Evolutionary conservation across 768 basidiomycete species (phyloP), one percentile per base, ranked within the genome.

Genomic region (Serendipita indica): DNA sequence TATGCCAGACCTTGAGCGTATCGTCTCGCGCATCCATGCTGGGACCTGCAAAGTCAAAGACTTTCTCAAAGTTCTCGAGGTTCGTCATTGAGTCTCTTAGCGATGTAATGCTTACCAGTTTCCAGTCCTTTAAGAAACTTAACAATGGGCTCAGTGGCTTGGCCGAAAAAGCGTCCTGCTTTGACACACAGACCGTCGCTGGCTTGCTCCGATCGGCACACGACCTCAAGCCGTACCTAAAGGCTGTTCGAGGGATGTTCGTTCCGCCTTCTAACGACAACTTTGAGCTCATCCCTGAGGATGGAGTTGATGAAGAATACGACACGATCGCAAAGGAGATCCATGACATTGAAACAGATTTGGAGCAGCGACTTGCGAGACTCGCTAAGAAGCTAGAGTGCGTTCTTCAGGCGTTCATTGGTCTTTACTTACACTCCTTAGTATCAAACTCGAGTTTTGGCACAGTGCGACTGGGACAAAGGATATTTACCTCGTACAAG

Each of bases 11-110:
- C 77, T 94, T 6, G 90, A 98, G 67, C 87, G 96, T 13, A 81
- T 96, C 60, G 83, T 99, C 7, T 92, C 92, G 10, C 84, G 96
- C 34, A 86, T 98, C 58, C 96, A 98, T 66, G 93, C 93, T 12
- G 90, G 86, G 67, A 87, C 82, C 60, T 89, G 89, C 71, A 84
- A 80, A 68, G 80, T 92, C 61, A 81, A 77, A 63, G 90, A 96
- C 65, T 99, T 99, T 68, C 68, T 85, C 62, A 88, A 83, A 67
- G 86, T 94, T 22, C 75, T 96, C 7, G 71, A 72, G 45, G 91
- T 92, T 67, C 62, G 75, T 67, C 18, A 20, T 20, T n/a, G 33
- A 18, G 5, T 43, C n/a, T 61, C 32, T 49, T 12, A 3, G 46
- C 32, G 33, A 33, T 30, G 33, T 58, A 18, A 35, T 14, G 13